Conservation (phyloP, 2,329 filamentous ascomycete genomes). For the Trichophyton schoenleinii region DNA sequence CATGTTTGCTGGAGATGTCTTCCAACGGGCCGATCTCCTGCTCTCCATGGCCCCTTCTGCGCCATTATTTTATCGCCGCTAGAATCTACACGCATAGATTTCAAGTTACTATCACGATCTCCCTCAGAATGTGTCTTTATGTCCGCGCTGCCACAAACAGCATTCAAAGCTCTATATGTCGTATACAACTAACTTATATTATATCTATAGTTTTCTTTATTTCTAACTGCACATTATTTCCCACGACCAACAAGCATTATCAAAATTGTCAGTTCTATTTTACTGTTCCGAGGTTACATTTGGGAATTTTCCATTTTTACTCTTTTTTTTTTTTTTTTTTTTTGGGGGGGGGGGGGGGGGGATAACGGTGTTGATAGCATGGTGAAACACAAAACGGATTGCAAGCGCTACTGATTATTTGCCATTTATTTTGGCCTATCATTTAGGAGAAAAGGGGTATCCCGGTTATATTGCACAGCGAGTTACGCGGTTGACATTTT, state of each 20-base stretch:
- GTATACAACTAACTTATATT: background rate
- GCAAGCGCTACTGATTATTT: background rate
- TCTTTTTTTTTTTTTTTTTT: background rate
- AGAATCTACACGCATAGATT: conserved; percentile 8
- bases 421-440: background rate
- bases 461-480: background rate
- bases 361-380: background rate
- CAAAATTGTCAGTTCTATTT: background rate
- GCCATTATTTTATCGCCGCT: conserved; percentile 31
- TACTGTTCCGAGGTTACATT: background rate
- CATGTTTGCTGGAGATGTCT: conserved; percentile 39
- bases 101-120: background rate
- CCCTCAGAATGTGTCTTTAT: background rate
- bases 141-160: background rate
- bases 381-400: background rate
- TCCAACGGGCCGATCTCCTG: conserved; percentile 37
- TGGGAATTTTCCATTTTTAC: background rate
- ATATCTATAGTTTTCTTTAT: background rate
- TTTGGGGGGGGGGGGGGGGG: too few relatives aligned
- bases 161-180: background rate
- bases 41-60: conserved; percentile 33
- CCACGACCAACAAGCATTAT: background rate
- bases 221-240: background rate
- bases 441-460: background rate
- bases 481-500: background rate